Conservation (phyloP, 2,329 filamentous ascomycete genomes). For the Exophiala aquamarina region DNA sequence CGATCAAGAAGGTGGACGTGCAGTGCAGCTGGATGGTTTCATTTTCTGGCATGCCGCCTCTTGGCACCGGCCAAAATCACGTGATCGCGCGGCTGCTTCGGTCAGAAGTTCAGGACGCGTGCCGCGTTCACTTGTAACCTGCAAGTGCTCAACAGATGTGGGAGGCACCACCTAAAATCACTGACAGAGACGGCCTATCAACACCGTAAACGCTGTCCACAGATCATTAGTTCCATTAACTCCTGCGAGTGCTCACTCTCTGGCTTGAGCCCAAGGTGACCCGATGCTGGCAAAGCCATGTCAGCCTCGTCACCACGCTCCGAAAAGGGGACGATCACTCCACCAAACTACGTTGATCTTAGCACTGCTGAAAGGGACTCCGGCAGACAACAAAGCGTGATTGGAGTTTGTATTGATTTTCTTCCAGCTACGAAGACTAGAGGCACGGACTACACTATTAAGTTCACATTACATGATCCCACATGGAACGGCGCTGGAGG, state of each 20-base stretch:
- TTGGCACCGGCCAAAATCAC: conserved; percentile 15
- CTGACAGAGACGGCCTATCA: too few species aligned
- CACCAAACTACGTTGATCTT: conserved; percentile 47
- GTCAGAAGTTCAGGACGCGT: too few species aligned
- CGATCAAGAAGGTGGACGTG: conserved; percentile 2
- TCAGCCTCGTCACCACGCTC: too few species aligned
- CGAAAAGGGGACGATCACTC: conserved; percentile 26
- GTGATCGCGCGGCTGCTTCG: conserved; percentile 6
- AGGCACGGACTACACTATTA: conserved; percentile 61
- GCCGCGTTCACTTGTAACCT: too few species aligned
- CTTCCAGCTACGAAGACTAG: conserved; percentile 53
- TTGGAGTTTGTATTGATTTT: conserved; percentile 70
- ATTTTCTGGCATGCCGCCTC: conserved; percentile 5
- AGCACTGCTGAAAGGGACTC: conserved; percentile 30
- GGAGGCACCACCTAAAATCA: too few species aligned
- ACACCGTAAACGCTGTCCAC: too few species aligned
- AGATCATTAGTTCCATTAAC: too few species aligned
- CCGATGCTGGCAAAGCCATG: too few species aligned
- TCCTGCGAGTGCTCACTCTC: too few species aligned
- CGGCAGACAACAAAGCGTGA: conserved; percentile 43
- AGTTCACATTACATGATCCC: conserved; percentile 61
- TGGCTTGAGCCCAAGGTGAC: too few species aligned
- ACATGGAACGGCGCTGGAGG: conserved; percentile 48
- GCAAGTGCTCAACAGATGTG: too few species aligned
- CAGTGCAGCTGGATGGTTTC: too few species aligned